phyloP scores from a whole-genome alignment of 345 rosid genomes.

The Sapria himalayana region DNA sequence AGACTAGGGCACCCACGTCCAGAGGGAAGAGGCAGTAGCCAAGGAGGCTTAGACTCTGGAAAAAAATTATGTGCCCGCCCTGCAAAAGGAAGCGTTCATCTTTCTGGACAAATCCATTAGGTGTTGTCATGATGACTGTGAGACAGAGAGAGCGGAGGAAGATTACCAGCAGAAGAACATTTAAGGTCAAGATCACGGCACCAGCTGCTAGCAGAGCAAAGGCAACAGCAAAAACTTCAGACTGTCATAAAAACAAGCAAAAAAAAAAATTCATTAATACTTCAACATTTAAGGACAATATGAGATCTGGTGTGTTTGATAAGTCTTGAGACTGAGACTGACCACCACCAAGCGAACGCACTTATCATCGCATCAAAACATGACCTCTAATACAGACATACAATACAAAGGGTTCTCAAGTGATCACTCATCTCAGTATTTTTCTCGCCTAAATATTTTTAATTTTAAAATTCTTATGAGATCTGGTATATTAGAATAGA shows the following conservation, averaged over 20 bases:
- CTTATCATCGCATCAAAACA: no score
- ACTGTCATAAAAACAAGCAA: conserved; percentile 19
- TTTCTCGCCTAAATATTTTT: no score
- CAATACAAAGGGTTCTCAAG: no score
- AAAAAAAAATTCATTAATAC: not conserved
- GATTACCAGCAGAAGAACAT: conserved; percentile 74
- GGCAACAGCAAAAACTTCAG: conserved; percentile 94
- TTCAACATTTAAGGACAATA: not conserved
- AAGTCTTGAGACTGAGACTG: no score
- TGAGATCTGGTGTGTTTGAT: no score
- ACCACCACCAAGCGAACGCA: no score
- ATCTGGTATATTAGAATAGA: no score
- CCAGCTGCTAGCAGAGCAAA: conserved; percentile 94
- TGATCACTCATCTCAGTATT: no score
- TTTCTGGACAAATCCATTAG: no score
- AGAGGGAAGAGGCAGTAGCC: conserved; percentile 81
- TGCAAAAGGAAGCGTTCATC: conserved; percentile 12
- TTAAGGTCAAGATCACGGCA: conserved; percentile 79
- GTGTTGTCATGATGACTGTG: not conserved
- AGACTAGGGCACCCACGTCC: conserved; percentile 60
- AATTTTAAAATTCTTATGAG: no score
- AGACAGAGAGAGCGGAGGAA: conserved; percentile 1
- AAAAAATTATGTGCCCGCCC: conserved; percentile 86
- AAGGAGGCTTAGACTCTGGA: conserved; percentile 66
- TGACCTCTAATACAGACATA: no score